These are phyloP conservation scores for Pelargonium australe DNA, from an alignment of 441 rosid genomes.

Conservation along the genomic window DNA sequence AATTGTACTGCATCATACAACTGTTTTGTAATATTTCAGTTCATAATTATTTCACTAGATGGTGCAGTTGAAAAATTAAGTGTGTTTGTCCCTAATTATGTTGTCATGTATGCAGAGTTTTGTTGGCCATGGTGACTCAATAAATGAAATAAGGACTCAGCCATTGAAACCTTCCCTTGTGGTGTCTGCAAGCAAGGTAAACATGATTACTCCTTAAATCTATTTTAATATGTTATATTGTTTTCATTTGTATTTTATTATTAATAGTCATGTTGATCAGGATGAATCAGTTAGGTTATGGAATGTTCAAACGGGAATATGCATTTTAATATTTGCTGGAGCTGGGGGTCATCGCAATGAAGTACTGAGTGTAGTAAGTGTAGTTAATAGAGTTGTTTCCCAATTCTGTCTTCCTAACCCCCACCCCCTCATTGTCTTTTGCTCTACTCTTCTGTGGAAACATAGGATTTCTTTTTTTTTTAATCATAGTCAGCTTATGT, in stretches of 20 bases:
- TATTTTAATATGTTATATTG: neutral
- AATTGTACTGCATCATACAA: too few species aligned
- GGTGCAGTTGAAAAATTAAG: neutral
- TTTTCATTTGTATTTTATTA: neutral
- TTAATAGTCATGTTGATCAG: constrained; percentile 27
- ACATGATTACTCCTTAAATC: constrained; percentile 13
- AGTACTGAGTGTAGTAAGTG: constrained; percentile 88
- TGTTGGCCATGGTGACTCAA: constrained; percentile 95
- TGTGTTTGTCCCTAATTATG: neutral
- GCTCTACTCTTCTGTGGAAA: neutral
- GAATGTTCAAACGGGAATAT: constrained; percentile 94
- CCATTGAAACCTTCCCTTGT: constrained; percentile 82
- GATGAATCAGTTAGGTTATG: constrained; percentile 95
- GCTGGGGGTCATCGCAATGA: constrained; percentile 96
- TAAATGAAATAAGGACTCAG: constrained; percentile 93
- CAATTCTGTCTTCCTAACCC: neutral
- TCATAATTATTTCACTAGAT: too few species aligned
- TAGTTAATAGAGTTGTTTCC: neutral
- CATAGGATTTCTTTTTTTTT: neutral
- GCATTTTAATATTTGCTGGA: constrained; percentile 93
- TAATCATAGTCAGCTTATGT: neutral
- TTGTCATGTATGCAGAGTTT: constrained; percentile 52
- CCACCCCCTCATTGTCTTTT: neutral
- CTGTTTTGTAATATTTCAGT: too few species aligned
- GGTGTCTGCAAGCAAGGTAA: constrained; percentile 90